Conservation (phyloP, 495 filamentous ascomycete species). For the Darksidea phi region DNA sequence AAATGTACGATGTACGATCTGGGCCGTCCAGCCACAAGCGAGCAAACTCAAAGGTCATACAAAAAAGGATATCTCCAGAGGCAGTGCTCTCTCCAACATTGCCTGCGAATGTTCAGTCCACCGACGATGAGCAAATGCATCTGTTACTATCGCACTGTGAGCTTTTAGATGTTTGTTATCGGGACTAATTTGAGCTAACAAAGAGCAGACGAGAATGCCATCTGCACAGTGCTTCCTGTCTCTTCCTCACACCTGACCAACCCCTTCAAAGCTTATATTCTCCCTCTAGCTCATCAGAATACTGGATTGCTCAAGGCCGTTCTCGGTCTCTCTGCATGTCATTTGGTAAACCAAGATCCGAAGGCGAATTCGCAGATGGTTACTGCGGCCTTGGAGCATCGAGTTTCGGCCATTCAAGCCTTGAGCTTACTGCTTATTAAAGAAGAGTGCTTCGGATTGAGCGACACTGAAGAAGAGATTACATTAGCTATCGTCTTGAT, state of each 20-base stretch:
- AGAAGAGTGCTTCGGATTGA: conserved; percentile 1
- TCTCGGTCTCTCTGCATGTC: conserved; percentile 7
- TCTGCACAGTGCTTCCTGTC: not conserved
- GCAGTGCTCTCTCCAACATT: not conserved
- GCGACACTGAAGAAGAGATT: conserved; percentile 6
- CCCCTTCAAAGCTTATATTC: conserved; percentile 3
- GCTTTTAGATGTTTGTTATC: not conserved
- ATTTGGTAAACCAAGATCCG: not conserved
- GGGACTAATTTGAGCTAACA: no score
- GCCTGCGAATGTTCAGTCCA: not conserved
- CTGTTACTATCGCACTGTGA: conserved; percentile 2
- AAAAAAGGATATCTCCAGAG: not conserved
- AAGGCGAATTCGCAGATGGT: not conserved
- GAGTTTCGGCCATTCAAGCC: conserved; percentile 3
- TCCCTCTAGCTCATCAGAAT: not conserved
- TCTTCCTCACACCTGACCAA: not conserved
- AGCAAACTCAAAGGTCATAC: not conserved
- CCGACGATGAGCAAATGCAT: not conserved
- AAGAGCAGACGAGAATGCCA: not conserved
- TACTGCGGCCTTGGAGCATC: conserved; percentile 1
- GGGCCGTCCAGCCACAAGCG: not conserved
- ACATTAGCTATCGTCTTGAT: conserved; percentile 2
- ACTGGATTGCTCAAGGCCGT: conserved; percentile 1
- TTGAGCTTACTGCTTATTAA: not conserved
- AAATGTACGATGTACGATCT: conserved; percentile 7